A percentile compares a stretch with the other conserved stretches of the same genome.
These are phyloP conservation scores for Aspergillus quadricinctus DNA, from an alignment of 2,329 filamentous ascomycete genomes.

Conservation along the genomic window DNA sequence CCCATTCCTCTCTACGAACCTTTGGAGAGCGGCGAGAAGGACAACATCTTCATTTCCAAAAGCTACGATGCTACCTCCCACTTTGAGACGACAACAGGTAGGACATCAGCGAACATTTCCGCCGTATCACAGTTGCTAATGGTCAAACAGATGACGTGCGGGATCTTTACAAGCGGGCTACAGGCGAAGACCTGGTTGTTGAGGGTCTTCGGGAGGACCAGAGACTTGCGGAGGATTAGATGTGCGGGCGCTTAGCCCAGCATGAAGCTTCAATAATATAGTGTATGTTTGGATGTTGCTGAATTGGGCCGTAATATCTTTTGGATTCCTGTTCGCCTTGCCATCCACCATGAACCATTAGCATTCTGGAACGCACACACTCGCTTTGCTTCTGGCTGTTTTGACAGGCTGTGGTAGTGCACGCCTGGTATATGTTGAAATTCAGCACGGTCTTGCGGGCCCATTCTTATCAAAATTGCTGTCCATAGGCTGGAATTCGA, in stretches of 20 bases:
- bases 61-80: conserved; percentile 97
- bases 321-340: conserved; percentile 15
- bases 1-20: conserved; percentile 95
- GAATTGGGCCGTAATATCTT: conserved; percentile 24
- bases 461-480: not conserved
- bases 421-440: not conserved
- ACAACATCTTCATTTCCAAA: conserved; percentile 97
- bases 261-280: conserved; percentile 21
- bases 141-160: conserved; percentile 74
- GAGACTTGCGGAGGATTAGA: conserved; percentile 37
- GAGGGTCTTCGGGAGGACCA: conserved; percentile 76
- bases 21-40: conserved; percentile 71
- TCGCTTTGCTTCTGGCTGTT: conserved; percentile 11
- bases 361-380: conserved; percentile 6
- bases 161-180: conserved; percentile 82
- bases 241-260: not conserved
- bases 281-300: conserved; percentile 24
- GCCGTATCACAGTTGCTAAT: conserved; percentile 4
- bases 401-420: not conserved
- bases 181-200: conserved; percentile 80
- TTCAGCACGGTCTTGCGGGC: not conserved
- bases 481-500: not conserved
- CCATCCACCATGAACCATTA: conserved; percentile 11
- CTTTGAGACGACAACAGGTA: conserved; percentile 82
- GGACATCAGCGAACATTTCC: conserved; percentile 10